phyloP scores from a whole-genome alignment of 208 protist species.

The Wallacemonas sp. region DNA sequence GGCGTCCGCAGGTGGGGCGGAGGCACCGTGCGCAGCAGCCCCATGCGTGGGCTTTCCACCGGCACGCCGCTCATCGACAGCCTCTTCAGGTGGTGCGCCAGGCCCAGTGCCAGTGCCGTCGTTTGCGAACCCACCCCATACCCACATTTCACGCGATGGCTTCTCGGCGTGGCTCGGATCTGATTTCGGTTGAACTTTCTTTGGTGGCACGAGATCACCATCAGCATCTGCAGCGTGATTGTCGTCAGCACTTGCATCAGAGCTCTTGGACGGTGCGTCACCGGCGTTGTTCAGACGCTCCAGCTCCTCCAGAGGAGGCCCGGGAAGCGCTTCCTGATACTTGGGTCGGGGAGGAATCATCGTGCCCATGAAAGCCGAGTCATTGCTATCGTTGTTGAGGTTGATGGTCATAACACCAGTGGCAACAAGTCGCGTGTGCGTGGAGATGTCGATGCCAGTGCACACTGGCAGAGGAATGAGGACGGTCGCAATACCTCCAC shows the following conservation, averaged over 20 bases:
- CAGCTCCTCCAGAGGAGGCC: constrained; percentile 9
- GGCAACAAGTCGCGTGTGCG: neutral
- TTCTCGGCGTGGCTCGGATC: neutral
- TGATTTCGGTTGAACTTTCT: too few relatives aligned
- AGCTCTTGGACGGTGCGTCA: neutral
- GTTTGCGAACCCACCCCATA: constrained; percentile 6
- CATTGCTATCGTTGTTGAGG: neutral
- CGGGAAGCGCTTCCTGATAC: constrained; percentile 12
- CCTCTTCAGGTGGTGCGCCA: neutral
- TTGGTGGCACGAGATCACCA: neutral
- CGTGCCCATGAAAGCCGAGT: neutral
- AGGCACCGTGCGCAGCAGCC: too few relatives aligned
- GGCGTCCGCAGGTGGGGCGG: too few relatives aligned
- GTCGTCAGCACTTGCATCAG: neutral
- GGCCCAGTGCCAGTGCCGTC: neutral
- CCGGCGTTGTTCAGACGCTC: neutral
- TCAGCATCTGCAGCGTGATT: neutral
- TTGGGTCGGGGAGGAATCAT: too few relatives aligned
- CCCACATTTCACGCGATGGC: neutral
- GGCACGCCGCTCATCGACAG: neutral
- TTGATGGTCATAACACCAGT: neutral
- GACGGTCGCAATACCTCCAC: neutral
- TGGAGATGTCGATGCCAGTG: too few relatives aligned
- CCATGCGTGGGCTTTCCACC: too few relatives aligned
- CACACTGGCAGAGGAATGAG: neutral